Evolutionary conservation across 2,329 filamentous ascomycete species (phyloP).

Genomic region (Falciphora oryzae): DNA sequence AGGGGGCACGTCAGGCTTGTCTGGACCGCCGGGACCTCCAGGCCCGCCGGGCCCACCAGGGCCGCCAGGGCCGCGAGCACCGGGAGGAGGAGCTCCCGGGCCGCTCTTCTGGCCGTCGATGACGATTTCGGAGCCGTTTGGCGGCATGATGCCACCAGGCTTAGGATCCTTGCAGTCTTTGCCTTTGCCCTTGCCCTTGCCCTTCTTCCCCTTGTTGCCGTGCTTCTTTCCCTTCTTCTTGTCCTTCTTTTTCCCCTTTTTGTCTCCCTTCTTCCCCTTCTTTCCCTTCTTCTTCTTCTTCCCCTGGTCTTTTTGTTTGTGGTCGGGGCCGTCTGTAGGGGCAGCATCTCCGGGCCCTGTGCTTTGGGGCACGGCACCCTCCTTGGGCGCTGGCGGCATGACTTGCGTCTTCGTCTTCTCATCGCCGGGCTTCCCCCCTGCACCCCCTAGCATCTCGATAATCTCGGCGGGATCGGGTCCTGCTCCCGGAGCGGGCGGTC

Average conservation of each 20-base stretch:
- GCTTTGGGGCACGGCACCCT: neutral
- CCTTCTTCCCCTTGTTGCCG: neutral
- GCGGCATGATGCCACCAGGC: neutral
- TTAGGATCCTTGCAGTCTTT: neutral
- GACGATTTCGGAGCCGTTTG: neutral
- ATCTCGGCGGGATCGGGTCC: neutral
- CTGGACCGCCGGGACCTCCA: too few species aligned
- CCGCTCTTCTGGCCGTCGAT: neutral
- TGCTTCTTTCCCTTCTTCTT: neutral
- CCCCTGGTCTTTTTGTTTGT: neutral
- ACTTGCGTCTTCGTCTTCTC: neutral
- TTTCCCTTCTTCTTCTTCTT: neutral
- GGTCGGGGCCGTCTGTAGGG: too few species aligned
- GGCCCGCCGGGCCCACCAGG: too few species aligned
- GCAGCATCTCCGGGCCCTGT: neutral
- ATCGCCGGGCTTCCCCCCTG: neutral
- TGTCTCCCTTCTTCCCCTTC: neutral
- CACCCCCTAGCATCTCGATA: neutral
- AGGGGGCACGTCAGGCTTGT: too few species aligned
- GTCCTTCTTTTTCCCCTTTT: neutral
- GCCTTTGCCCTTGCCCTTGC: neutral
- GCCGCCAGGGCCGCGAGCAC: too few species aligned
- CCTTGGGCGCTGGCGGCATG: neutral
- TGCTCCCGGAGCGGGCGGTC: neutral
- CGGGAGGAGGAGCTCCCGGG: neutral